Evolutionary conservation across 768 basidiomycete genomes (phyloP), one percentile per base, ranked within the genome.

Genomic region (Nidula microcarpa): DNA sequence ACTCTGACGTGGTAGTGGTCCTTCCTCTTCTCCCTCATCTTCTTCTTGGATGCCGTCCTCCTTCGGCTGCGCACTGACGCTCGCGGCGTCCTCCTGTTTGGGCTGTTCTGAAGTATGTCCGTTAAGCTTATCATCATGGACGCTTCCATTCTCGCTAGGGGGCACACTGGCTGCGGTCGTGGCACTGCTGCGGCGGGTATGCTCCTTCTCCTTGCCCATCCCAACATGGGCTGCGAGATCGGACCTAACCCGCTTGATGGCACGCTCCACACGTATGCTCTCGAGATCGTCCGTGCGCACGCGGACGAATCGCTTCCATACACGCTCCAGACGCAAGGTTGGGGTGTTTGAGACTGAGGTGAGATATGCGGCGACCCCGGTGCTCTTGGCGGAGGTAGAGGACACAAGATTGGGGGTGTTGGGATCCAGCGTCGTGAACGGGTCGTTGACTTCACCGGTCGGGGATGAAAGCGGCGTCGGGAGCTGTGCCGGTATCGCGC

Each of bases 201-300:
- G 35, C n/a, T 49, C 39, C 34, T 63, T 69, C 32, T 66, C 70
- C 30, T 72, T 69, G 49, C 60, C 41, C 30, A 60, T 52, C 32
- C 63, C 62, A 43, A 80, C 68, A 62, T 94, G 91, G 9, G 85
- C 85, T 8, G 88, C 90, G 17, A 92, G 74, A 71, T 95, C 93
- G 44, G 89, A 91, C 51, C 91, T 76, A 16, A 91, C 89, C 32
- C 90, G 84, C 73, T 93, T 92, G 70, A 94, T 89, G 4, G 92
- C 88, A 57, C 91, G 79, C 72, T 94, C 91, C 39, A 89, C 85
- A 43, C 92, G 84, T 5, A 86, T 86, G 60, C 91, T 93, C 73
- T 94, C 86, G 49, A 95, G 69, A 67, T 96, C 94, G 62, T 95
- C 93, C 3, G 85, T 87, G 52, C 93, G 80, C 6, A 94, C 90